These are phyloP conservation scores for Plenodomus tracheiphilus DNA, from an alignment of 2,329 filamentous ascomycete genomes.

Conservation along the genomic window DNA sequence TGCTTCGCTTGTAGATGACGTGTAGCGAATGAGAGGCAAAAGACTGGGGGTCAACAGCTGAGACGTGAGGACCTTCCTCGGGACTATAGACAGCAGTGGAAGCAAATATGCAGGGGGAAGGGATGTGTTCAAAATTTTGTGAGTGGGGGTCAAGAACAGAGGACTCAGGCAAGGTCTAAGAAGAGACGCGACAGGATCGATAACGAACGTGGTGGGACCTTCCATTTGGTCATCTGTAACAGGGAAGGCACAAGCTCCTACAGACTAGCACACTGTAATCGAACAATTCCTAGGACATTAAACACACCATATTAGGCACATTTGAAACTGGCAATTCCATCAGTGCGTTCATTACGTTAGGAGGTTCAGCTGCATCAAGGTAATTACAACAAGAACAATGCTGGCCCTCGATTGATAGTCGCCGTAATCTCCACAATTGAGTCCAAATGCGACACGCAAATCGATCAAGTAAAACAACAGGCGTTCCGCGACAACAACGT, in stretches of 20 bases:
- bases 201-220: too few species aligned
- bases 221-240: too few species aligned
- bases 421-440: neutral
- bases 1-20: slow-evolving; percentile 30
- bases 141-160: neutral
- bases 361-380: too few species aligned
- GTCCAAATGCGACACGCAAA: neutral
- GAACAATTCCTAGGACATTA: too few species aligned
- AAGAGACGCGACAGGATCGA: neutral
- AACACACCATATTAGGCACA: too few species aligned
- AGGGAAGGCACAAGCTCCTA: neutral
- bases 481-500: neutral
- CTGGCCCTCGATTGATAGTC: too few species aligned
- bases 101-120: neutral
- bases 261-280: too few species aligned
- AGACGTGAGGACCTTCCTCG: slow-evolving; percentile 3
- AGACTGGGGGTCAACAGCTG: slow-evolving; percentile 13
- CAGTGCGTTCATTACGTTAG: neutral
- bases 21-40: slow-evolving; percentile 31
- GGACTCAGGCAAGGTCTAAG: neutral
- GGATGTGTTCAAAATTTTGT: neutral
- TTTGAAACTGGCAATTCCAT: neutral
- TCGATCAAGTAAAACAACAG: neutral
- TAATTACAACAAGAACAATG: neutral
- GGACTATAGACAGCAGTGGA: neutral